A percentile compares a stretch with the other conserved stretches of the same genome.
phyloP scores from a whole-genome alignment of 2,329 filamentous ascomycete genomes.

The Achaetomium macrosporum region DNA sequence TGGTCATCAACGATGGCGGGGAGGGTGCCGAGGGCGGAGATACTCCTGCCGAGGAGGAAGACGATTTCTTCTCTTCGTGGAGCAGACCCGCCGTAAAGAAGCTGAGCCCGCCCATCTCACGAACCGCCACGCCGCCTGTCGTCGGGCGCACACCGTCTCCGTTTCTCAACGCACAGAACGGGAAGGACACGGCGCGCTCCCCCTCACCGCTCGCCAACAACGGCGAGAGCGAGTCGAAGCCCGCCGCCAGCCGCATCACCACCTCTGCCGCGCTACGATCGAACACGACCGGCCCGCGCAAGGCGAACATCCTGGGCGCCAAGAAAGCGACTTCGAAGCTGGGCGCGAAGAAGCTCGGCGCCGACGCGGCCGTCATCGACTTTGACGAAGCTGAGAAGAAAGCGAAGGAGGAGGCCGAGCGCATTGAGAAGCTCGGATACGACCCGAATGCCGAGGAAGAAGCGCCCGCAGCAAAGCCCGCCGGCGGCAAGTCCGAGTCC shows the following conservation, averaged over 20 bases:
- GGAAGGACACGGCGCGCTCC: constrained; percentile 67
- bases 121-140: constrained; percentile 78
- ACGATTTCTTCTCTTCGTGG: constrained; percentile 99
- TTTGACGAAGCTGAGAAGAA: constrained; percentile 97
- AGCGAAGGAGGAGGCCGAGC: constrained; percentile 93
- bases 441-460: constrained; percentile 80
- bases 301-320: constrained; percentile 76
- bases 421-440: constrained; percentile 91
- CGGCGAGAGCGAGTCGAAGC: constrained; percentile 46
- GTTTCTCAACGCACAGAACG: constrained; percentile 72
- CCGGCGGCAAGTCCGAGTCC: constrained; percentile 46
- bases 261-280: constrained; percentile 81
- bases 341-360: constrained; percentile 82
- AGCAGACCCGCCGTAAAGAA: constrained; percentile 97
- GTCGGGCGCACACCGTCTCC: constrained; percentile 81
- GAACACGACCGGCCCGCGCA: constrained; percentile 63
- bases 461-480: constrained; percentile 35
- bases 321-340: constrained; percentile 78
- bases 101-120: constrained; percentile 86
- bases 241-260: constrained; percentile 63
- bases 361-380: constrained; percentile 65
- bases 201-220: constrained; percentile 73
- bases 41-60: constrained; percentile 78
- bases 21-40: constrained; percentile 59
- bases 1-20: constrained; percentile 72